Evolutionary conservation across 805 yeast species (phyloP), one percentile per base, ranked within the genome.

Genomic region (Pichia heedii): DNA sequence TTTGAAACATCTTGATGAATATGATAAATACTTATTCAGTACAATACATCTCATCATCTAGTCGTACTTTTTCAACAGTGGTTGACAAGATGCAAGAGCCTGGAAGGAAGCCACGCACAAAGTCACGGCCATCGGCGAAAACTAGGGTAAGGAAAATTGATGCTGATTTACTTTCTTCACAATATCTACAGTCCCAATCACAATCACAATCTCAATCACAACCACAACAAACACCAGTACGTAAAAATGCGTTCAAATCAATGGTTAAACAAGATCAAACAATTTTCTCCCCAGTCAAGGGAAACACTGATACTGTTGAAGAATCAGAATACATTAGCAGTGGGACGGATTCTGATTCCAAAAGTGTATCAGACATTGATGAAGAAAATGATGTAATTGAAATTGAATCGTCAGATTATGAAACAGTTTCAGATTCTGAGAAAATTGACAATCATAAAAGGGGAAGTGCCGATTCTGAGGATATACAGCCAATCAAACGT

Each of bases 201-300:
- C 19, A 34, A 8, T 19, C 35, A 15, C 30, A 22, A 30, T 20
- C 27, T 8, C 36, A 33, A 24, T 19, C 12, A 15, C 27, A 32
- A 18, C 37, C 10, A 21, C 19, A 19, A 36, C 39, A 20, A 44
- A 27, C 46, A 13, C 42, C 43, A 30, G 20, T 33, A 27, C 22
- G 40, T 9, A 36, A 38, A 34, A 41, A 34, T 6, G 33, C 37
- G 11, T 19, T 43, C 4, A 44, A 49, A 18, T 39, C 52, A 9
- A 19, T 48, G 10, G 46, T 50, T 3, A 36, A 33, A 15, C 27
- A 29, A 13, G 39, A 49, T 30, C 46, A 41, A 21, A 39, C 50
- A 3, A 36, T 51, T 20, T 48, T 51, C 33, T 48, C 51, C 8
- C 51, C 51, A 3, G 39, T 43, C 9, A 48, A 38, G 15, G 22